Conservation (phyloP, 192 early-diverging fungal species). For the Glomus cerebriforme region DNA sequence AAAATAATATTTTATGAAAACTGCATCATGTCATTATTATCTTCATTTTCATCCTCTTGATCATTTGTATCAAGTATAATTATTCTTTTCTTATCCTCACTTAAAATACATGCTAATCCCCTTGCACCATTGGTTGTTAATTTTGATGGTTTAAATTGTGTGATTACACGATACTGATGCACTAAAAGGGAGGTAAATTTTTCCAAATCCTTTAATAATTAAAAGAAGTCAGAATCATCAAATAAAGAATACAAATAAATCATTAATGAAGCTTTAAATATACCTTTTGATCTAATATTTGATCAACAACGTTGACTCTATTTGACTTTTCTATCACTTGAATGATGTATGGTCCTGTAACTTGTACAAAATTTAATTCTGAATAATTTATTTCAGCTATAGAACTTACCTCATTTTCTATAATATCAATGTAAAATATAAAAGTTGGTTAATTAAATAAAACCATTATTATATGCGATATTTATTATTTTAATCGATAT, state of each 20-base stretch:
- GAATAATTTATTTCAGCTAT: constrained; percentile 19
- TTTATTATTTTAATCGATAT: neutral
- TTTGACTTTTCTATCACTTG: neutral
- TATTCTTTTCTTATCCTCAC: constrained; percentile 13
- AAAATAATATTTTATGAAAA: no score
- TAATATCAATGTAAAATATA: neutral
- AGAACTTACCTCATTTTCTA: constrained; percentile 6
- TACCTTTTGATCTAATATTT: neutral
- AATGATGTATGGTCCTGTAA: neutral
- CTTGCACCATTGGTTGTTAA: constrained; percentile 7
- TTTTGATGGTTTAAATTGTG: constrained; percentile 16
- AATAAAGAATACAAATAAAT: neutral
- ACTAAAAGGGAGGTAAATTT: neutral
- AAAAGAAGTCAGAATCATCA: neutral
- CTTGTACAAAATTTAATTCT: constrained; percentile 1
- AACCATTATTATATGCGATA: neutral
- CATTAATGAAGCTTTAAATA: neutral
- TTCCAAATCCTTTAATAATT: neutral
- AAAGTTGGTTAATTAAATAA: neutral
- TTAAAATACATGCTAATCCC: constrained; percentile 12
- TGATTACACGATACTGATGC: neutral
- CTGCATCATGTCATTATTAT: constrained; percentile 2
- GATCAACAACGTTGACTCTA: neutral
- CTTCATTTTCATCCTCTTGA: constrained; percentile 19
- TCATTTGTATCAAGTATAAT: constrained; percentile 31